Evolutionary conservation across 2,329 filamentous ascomycete genomes (phyloP), one percentile per base, ranked within the genome.

Genomic region (Scytalidium lignicola): DNA sequence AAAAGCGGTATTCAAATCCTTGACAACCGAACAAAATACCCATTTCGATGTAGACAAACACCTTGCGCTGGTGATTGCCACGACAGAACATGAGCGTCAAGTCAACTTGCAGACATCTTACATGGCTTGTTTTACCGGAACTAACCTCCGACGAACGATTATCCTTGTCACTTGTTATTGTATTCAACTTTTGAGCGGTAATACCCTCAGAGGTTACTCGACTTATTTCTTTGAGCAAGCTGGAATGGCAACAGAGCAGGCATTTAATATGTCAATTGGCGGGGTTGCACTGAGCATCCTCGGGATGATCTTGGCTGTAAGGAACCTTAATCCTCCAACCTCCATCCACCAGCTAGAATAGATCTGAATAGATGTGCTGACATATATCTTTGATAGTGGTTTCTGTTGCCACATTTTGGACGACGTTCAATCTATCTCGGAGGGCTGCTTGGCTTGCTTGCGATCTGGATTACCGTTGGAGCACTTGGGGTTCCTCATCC

Each of bases 131-230:
- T 70, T 79, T 57, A 70, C 65, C 41, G 72, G 70, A 0, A 62
- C 67, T 41, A 74, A 74, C 48, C 56, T 70, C 15, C 65, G 72
- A 5, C 69, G 74, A 13, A 77, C 74, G 0, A 74, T 76, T 54
- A 75, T 78, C 21, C 69, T 72, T 1, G 65, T 69, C 45, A 79
- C 80, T 57, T 77, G 80, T 5, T 83, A 80, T 65, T 72, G 75
- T 10, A 80, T 79, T 1, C 80, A 84, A 58, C 79, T 82, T 17
- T 67, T 83, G 2, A 77, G 74, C 44, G 79, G 81, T 10, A 78
- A 80, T 51, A 77, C 80, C 18, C 74, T 83, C 48, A 77, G 80
- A 47, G 79, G 78, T 51, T 85, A 82, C 51, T 79, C 77, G 3
- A 83, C 78, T 2, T 80, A 79, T 58, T 74, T 73, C 58, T 81